Conservation (phyloP, 345 rosid genomes). For the Salix viminalis region DNA sequence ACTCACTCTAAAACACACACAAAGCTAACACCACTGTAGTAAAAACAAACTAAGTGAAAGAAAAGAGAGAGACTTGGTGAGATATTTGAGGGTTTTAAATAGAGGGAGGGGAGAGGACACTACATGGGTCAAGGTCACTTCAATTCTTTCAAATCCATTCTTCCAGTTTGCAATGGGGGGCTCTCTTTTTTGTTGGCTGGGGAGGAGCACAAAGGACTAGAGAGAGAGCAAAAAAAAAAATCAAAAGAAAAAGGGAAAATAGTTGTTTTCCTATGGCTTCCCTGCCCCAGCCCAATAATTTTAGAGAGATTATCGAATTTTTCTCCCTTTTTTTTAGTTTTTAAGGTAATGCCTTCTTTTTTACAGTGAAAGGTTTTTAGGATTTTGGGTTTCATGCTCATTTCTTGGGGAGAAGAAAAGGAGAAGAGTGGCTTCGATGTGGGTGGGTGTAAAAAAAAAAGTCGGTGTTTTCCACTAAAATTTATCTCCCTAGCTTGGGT, state of each 20-base stretch:
- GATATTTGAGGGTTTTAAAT: not conserved
- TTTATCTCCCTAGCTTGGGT: not conserved
- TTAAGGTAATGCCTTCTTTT: not conserved
- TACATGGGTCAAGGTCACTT: slow-evolving; percentile 33
- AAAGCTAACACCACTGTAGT: not conserved
- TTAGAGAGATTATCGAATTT: slow-evolving; percentile 6
- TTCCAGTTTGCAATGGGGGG: slow-evolving; percentile 32
- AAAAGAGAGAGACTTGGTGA: not conserved
- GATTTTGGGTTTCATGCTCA: slow-evolving; percentile 6
- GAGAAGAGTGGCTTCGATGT: not conserved
- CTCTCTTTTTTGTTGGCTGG: slow-evolving; percentile 23
- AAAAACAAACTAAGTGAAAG: too few relatives aligned
- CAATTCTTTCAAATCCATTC: slow-evolving; percentile 21
- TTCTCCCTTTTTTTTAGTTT: too few relatives aligned
- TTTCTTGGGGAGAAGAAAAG: slow-evolving; percentile 6
- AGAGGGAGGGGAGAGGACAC: not conserved
- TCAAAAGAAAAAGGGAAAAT: slow-evolving; percentile 1
- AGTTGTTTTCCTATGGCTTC: slow-evolving; percentile 33
- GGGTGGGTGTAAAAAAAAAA: not conserved
- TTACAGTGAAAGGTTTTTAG: not conserved
- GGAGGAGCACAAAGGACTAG: slow-evolving; percentile 15
- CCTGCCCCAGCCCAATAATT: slow-evolving; percentile 28
- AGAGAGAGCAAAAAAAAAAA: slow-evolving; percentile 10
- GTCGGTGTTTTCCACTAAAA: not conserved
- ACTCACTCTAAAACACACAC: not conserved